Percentiles rank a stretch among this genome's conserved stretches.
Evolutionary conservation across 1,284 basidiomycete species (phyloP).

Genomic region (Ceratobasidium sp.): DNA sequence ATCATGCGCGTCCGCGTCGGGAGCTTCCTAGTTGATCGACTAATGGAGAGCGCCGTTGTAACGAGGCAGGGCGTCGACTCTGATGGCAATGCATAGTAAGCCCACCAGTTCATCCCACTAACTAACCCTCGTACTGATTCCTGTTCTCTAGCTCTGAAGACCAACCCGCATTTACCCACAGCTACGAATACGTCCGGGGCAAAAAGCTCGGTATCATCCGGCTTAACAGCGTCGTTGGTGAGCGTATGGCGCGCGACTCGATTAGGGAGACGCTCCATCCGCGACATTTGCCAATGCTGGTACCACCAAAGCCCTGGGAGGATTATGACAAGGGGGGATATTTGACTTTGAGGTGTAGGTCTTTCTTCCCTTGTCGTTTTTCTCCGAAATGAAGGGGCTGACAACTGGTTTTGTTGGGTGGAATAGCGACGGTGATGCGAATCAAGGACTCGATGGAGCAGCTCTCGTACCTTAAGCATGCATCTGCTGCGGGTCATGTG

Average conservation of each 20-base stretch:
- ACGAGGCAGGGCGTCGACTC: slow-evolving; percentile 67
- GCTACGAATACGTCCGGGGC: slow-evolving; percentile 93
- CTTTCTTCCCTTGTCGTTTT: slow-evolving; percentile 2
- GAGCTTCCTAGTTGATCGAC: slow-evolving; percentile 81
- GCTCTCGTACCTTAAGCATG: slow-evolving; percentile 78
- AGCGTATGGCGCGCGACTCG: slow-evolving; percentile 81
- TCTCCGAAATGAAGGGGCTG: not conserved
- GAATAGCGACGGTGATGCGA: slow-evolving; percentile 81
- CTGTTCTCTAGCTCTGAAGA: slow-evolving; percentile 68
- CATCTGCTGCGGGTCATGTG: slow-evolving; percentile 78
- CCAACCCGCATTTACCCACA: slow-evolving; percentile 92
- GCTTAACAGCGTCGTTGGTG: slow-evolving; percentile 83
- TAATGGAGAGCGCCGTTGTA: slow-evolving; percentile 89
- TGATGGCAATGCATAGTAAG: slow-evolving; percentile 32
- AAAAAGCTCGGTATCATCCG: slow-evolving; percentile 92
- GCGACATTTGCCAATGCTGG: slow-evolving; percentile 95
- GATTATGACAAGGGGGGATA: slow-evolving; percentile 86
- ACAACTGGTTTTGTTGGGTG: slow-evolving; percentile 17
- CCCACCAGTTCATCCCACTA: not conserved
- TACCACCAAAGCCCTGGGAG: slow-evolving; percentile 90
- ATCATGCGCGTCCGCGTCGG: slow-evolving; percentile 81
- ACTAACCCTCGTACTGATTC: not conserved
- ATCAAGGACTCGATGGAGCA: slow-evolving; percentile 95
- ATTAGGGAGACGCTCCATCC: slow-evolving; percentile 86
- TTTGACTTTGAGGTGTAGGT: slow-evolving; percentile 76